These are phyloP conservation scores for Vitis hybrid DNA, from an alignment of 177 flowering plant genomes.

Conservation along the genomic window DNA sequence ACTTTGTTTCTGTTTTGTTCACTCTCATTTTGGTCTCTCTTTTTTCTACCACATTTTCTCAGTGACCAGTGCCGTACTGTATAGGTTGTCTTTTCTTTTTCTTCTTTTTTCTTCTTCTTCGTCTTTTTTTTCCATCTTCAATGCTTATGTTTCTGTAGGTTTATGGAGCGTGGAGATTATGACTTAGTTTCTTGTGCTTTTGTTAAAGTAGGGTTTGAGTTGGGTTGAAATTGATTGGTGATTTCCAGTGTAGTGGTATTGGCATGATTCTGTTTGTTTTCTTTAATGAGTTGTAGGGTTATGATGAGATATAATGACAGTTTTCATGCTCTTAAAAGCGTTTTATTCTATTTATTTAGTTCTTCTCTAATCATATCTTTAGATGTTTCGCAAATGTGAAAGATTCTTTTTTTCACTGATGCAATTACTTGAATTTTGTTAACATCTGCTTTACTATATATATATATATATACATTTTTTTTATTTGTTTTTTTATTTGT, in stretches of 20 bases:
- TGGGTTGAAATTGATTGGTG: slow-evolving; percentile 5
- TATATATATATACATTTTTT: too few species aligned
- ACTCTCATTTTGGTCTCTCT: too few species aligned
- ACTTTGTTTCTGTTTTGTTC: too few species aligned
- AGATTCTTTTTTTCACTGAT: background rate
- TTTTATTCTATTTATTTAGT: background rate
- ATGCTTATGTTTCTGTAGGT: background rate
- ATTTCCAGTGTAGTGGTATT: slow-evolving; percentile 15
- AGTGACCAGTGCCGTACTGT: background rate
- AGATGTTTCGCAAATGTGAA: background rate
- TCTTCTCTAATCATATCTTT: background rate
- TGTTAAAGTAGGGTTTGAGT: slow-evolving; percentile 13
- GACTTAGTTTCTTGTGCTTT: slow-evolving; percentile 18
- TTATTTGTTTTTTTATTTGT: too few species aligned
- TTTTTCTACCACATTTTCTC: too few species aligned
- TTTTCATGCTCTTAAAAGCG: slow-evolving; percentile 5
- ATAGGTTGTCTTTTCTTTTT: background rate
- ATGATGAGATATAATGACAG: slow-evolving; percentile 26
- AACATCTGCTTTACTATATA: too few species aligned
- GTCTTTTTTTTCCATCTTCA: background rate
- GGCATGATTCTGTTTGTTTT: slow-evolving; percentile 25
- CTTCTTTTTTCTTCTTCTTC: background rate
- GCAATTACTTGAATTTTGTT: background rate
- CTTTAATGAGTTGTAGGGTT: slow-evolving; percentile 9
- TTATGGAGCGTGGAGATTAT: slow-evolving; percentile 3